Evolutionary conservation across 2,329 filamentous ascomycete species (phyloP).

Genomic region (Epichloe uncinata): DNA sequence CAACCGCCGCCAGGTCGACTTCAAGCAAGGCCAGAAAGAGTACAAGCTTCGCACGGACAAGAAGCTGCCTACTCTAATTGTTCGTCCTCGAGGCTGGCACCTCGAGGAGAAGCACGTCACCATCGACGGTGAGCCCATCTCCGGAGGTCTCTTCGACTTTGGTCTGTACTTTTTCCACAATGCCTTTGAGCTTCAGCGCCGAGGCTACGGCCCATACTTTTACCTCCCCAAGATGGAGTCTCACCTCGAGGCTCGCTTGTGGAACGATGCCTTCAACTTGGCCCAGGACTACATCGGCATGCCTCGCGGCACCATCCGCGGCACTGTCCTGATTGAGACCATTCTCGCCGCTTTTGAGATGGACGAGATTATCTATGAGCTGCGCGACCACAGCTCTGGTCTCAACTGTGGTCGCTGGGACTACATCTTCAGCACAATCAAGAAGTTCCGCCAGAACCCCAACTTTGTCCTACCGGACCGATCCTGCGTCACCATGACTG

Average conservation of each 20-base stretch:
- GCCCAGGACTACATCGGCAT: conserved; percentile 88
- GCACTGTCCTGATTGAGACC: conserved; percentile 92
- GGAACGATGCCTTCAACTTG: conserved; percentile 97
- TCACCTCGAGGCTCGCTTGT: conserved; percentile 89
- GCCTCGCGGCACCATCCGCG: conserved; percentile 81
- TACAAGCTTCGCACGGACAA: conserved; percentile 95
- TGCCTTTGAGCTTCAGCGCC: conserved; percentile 72
- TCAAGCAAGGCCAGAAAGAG: conserved; percentile 88
- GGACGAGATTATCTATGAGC: conserved; percentile 99
- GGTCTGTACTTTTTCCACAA: conserved; percentile 99
- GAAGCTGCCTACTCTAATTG: conserved; percentile 75
- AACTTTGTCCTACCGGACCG: conserved; percentile 91
- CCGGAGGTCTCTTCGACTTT: conserved; percentile 88
- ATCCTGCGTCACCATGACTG: conserved; percentile 86
- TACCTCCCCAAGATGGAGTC: conserved; percentile 98
- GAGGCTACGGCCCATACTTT: conserved; percentile 87
- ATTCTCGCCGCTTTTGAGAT: conserved; percentile 98
- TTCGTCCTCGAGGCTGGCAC: conserved; percentile 93
- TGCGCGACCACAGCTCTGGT: conserved; percentile 88
- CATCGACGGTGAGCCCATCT: conserved; percentile 88
- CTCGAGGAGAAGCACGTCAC: conserved; percentile 97
- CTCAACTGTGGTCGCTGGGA: conserved; percentile 99
- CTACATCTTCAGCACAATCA: conserved; percentile 99
- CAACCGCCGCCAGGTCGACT: conserved; percentile 85
- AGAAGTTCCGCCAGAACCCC: conserved; percentile 94